Evolutionary conservation across 495 filamentous ascomycete genomes (phyloP), one percentile per base, ranked within the genome.

Genomic region (Penicillium riverlandense): DNA sequence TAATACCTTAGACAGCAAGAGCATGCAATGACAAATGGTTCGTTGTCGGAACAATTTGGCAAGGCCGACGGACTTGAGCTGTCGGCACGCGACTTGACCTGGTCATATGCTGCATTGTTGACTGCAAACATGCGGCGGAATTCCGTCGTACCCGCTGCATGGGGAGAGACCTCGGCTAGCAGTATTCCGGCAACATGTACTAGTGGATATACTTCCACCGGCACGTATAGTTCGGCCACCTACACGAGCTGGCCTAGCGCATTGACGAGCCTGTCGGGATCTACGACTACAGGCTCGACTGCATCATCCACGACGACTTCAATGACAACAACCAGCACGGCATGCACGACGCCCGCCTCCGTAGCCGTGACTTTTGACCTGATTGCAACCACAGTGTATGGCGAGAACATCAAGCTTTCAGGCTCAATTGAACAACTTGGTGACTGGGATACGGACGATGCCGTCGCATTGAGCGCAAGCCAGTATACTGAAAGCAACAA

Each of bases 331-430:
- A 53, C 62, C 15, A 22, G 4, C 22, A 44, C 57, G 3, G 41
- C 64, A 11, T 78, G 75, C 55, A 54, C 67, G 0, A 55, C 61
- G 5, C 62, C 71, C 0, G 70, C 69, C 3, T 47, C 69, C 11
- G 76, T 85, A 1, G 63, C 71, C 4, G 70, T 85, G 7, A 82
- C 76, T 0, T 86, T 86, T 57, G 69, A 80, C 37, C 69, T 73
- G 31, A 64, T 61, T 9, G 78, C 70, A 1, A 67, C 62, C 0
- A 86, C 83, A 0, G 47, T 41, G 0, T 78, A 56, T 22, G 82
- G 82, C 11, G 71, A 85, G 61, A 77, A 69, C 14, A 67, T 86
- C 56, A 77, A 74, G 50, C 49, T 87, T 10, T 65, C 70, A 0
- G 84, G 84, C 9, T 76, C 71, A 22, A 67, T 75, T 40, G 40